Conservation (phyloP, 1,284 basidiomycete genomes). For the Calocybe gambosa region DNA sequence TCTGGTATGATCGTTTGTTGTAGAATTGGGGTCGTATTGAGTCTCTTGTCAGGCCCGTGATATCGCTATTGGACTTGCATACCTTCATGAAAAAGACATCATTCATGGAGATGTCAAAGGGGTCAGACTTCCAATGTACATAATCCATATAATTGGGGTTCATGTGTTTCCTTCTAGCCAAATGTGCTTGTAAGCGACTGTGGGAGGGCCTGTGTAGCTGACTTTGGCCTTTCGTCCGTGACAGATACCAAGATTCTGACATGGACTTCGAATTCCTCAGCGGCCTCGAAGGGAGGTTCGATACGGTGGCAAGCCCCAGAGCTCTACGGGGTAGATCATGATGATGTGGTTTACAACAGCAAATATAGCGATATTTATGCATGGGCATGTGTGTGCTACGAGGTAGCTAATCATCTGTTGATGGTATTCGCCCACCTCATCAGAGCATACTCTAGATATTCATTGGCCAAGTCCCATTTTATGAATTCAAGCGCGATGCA, state of each 20-base stretch:
- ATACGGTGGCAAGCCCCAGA: slow-evolving; percentile 15
- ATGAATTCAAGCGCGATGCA: slow-evolving; percentile 15
- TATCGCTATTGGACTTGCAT: slow-evolving; percentile 6
- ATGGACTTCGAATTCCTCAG: slow-evolving; percentile 12
- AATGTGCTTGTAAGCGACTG: slow-evolving; percentile 23
- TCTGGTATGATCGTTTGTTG: slow-evolving; percentile 2
- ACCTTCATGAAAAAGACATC: slow-evolving; percentile 13
- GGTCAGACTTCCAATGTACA: slow-evolving; percentile 1
- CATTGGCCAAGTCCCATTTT: slow-evolving; percentile 3
- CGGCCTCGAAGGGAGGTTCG: slow-evolving; percentile 11
- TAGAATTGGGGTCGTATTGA: background rate
- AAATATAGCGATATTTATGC: slow-evolving; percentile 22
- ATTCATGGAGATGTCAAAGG: slow-evolving; percentile 15
- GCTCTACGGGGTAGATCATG: slow-evolving; percentile 18
- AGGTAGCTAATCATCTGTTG: slow-evolving; percentile 9
- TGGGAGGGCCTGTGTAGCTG: slow-evolving; percentile 23
- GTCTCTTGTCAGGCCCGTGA: slow-evolving; percentile 4
- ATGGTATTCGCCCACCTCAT: background rate
- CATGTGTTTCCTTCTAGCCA: slow-evolving; percentile 11
- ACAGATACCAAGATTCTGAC: slow-evolving; percentile 14
- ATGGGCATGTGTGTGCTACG: slow-evolving; percentile 21
- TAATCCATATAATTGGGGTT: background rate
- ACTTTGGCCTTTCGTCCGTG: slow-evolving; percentile 24
- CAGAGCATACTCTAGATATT: slow-evolving; percentile 1
- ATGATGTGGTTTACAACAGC: slow-evolving; percentile 12